A percentile compares a stretch with the other conserved stretches of the same genome.
Conservation (phyloP, 23 red algal species). For the Chondrus crispus region DNA sequence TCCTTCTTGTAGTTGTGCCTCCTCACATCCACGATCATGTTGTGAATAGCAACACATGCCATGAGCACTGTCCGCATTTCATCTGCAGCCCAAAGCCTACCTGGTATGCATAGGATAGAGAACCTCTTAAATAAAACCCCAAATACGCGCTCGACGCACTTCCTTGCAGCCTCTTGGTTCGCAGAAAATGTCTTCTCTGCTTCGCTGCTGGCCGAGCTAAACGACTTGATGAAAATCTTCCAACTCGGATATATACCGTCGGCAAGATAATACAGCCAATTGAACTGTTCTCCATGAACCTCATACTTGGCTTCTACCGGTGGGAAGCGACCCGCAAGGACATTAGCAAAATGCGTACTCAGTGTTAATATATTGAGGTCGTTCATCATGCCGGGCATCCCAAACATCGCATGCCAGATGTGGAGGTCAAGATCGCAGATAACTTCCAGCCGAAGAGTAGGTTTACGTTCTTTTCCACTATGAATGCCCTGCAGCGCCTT, state of each 20-base stretch:
- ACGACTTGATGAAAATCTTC: background rate
- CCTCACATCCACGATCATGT: background rate
- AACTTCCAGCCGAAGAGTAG: background rate
- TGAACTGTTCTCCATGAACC: background rate
- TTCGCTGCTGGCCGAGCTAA: background rate
- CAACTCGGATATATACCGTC: conserved; percentile 24
- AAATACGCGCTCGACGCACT: conserved; percentile 13
- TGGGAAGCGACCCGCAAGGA: background rate
- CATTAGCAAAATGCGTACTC: background rate
- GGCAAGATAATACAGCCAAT: conserved; percentile 18
- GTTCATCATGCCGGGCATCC: background rate
- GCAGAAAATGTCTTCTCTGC: background rate
- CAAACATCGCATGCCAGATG: background rate
- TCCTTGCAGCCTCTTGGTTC: background rate
- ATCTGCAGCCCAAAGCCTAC: background rate
- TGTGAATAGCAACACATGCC: background rate
- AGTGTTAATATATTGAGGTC: background rate
- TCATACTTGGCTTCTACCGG: background rate
- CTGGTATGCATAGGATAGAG: background rate
- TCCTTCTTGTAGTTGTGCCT: background rate
- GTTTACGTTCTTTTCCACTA: background rate
- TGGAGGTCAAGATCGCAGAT: background rate
- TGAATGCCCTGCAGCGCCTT: background rate
- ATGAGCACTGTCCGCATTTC: background rate
- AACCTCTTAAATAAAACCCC: background rate